Evolutionary conservation across 140 eudicot genomes (phyloP).

Genomic region (Stevia rebaudiana): DNA sequence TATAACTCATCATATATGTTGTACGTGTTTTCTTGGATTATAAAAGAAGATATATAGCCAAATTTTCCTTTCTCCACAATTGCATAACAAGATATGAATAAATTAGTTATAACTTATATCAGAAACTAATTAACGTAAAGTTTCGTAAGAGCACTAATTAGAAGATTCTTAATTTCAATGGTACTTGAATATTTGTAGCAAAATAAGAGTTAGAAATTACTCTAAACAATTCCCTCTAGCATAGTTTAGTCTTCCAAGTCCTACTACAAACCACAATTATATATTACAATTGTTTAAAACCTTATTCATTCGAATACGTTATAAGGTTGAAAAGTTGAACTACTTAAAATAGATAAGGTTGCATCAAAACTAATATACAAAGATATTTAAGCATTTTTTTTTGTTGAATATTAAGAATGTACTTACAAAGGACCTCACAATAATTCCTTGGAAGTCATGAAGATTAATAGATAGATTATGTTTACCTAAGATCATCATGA

Average conservation of each 20-base stretch:
- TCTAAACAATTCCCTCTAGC: neutral
- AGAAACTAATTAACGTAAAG: neutral
- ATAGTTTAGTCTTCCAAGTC: neutral
- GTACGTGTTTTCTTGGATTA: neutral
- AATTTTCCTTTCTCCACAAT: neutral
- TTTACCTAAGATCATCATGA: constrained; percentile 27
- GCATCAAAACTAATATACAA: constrained; percentile 18
- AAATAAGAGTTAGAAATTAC: neutral
- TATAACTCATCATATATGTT: neutral
- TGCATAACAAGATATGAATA: neutral
- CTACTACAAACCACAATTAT: neutral
- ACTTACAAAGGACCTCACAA: constrained; percentile 20
- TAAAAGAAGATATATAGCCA: neutral
- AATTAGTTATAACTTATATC: neutral
- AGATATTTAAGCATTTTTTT: constrained; percentile 16
- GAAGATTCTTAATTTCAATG: neutral
- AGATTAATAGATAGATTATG: neutral
- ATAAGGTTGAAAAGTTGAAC: neutral
- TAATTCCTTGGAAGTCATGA: constrained; percentile 1
- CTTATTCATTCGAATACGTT: neutral
- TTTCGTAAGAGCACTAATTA: neutral
- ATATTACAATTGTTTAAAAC: neutral
- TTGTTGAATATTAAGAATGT: constrained; percentile 20
- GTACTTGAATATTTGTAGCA: neutral
- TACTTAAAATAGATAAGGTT: constrained; percentile 12